Evolutionary conservation across 495 filamentous ascomycete species (phyloP).

Genomic region (Talaromyces stipitatus): DNA sequence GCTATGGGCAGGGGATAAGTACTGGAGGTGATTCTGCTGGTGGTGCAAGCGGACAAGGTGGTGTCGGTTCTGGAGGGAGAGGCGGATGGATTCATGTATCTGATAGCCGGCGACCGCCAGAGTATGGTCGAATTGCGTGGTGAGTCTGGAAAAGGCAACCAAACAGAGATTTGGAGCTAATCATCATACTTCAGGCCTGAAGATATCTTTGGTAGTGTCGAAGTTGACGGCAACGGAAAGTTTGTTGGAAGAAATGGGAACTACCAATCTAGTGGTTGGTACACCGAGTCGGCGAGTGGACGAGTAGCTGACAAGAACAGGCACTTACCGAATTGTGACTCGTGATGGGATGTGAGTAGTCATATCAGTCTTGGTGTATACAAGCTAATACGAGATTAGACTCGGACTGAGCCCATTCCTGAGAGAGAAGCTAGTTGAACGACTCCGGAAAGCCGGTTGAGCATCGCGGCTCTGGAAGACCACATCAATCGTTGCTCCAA

Average conservation of each 20-base stretch:
- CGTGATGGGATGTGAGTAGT: constrained; percentile 52
- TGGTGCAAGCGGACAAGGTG: constrained; percentile 75
- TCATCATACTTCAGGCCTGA: constrained; percentile 45
- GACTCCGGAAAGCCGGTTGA: constrained; percentile 20
- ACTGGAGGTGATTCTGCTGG: constrained; percentile 55
- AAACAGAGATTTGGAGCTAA: not conserved
- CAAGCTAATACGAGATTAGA: constrained; percentile 17
- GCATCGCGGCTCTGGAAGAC: not conserved
- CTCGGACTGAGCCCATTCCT: constrained; percentile 51
- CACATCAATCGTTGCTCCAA: not conserved
- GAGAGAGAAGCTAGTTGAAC: constrained; percentile 47
- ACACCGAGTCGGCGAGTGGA: not conserved
- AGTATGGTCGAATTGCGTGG: constrained; percentile 85
- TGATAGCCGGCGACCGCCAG: constrained; percentile 73
- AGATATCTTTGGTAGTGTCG: constrained; percentile 89
- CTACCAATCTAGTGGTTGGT: constrained; percentile 53
- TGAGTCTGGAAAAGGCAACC: constrained; percentile 8
- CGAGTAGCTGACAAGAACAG: constrained; percentile 16
- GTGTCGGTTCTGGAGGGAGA: constrained; percentile 69
- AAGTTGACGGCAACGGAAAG: constrained; percentile 69
- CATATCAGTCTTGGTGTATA: not conserved
- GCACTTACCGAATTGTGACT: constrained; percentile 50
- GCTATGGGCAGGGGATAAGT: constrained; percentile 35
- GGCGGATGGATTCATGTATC: constrained; percentile 90
- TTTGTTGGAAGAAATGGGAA: constrained; percentile 55